Conservation (phyloP, 257 asterid species). For the Scutellaria barbata region DNA sequence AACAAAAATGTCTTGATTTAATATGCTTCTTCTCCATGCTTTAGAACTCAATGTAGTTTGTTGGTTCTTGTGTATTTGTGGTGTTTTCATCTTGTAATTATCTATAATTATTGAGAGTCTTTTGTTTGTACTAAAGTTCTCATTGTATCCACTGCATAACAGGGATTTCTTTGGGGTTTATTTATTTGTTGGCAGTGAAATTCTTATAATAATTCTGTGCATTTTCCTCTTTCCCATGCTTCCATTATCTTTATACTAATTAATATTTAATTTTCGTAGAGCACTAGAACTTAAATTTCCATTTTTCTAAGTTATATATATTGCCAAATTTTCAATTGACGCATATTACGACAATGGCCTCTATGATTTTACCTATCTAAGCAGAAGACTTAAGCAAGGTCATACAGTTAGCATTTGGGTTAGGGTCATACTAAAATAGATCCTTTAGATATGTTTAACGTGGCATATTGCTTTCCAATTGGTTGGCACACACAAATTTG, state of each 20-base stretch:
- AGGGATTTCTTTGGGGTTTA: background rate
- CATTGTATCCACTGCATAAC: background rate
- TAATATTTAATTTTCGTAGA: background rate
- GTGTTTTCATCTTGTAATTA: background rate
- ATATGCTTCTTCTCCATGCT: background rate
- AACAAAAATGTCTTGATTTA: background rate
- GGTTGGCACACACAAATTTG: background rate
- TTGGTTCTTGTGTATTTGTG: constrained; percentile 5
- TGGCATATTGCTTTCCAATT: background rate
- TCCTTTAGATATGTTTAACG: background rate
- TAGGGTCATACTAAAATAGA: background rate
- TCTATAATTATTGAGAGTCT: background rate
- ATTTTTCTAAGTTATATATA: background rate
- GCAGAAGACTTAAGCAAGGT: background rate
- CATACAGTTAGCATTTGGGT: background rate
- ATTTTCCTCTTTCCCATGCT: background rate
- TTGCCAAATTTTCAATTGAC: background rate
- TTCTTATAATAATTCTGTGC: background rate
- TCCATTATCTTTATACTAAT: background rate
- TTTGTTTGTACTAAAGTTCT: background rate
- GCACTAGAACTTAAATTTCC: background rate
- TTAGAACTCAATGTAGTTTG: constrained; percentile 6
- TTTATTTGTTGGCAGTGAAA: constrained; percentile 10
- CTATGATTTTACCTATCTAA: background rate
- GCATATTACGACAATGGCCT: background rate